Percentiles rank a stretch among this genome's conserved stretches.
These are phyloP conservation scores for Eutrema yunnanense DNA, from an alignment of 345 rosid species.

Conservation along the genomic window DNA sequence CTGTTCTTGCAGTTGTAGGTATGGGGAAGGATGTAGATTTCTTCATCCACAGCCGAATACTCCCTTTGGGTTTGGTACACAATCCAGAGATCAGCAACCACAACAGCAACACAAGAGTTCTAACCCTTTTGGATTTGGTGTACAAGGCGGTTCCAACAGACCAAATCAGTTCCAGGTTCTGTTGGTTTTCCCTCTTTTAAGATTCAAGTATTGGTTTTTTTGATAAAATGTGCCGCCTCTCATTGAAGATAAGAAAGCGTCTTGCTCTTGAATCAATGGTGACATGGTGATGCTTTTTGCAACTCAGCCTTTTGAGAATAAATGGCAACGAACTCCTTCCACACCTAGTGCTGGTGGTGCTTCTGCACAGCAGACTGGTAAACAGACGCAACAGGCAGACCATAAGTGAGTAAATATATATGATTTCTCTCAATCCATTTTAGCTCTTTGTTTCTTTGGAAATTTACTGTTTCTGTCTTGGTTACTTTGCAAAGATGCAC, in stretches of 20 bases:
- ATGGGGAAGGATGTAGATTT: constrained; percentile 65
- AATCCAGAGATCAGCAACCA: constrained; percentile 23
- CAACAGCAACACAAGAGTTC: constrained; percentile 35
- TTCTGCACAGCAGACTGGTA: constrained; percentile 43
- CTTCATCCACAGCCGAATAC: constrained; percentile 48
- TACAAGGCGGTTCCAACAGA: constrained; percentile 37
- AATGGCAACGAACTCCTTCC: constrained; percentile 57
- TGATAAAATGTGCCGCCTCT: neutral
- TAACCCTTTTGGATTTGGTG: constrained; percentile 79
- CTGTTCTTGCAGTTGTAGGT: constrained; percentile 60
- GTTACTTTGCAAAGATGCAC: constrained; percentile 39
- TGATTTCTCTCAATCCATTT: neutral
- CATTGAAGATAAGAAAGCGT: neutral
- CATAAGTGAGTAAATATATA: constrained; percentile 47
- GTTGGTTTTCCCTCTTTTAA: neutral
- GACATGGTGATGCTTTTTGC: constrained; percentile 23
- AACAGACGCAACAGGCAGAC: constrained; percentile 44
- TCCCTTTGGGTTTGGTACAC: constrained; percentile 54
- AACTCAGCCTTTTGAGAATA: constrained; percentile 64
- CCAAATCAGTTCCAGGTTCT: constrained; percentile 67
- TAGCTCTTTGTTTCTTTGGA: constrained; percentile 6
- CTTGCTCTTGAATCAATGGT: neutral
- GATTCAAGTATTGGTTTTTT: neutral
- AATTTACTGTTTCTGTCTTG: neutral
- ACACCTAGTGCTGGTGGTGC: constrained; percentile 33